A percentile compares a stretch with the other conserved stretches of the same genome.
Evolutionary conservation across 176 grass and related monocot species (phyloP).

Genomic region (Aegilops speltoides): DNA sequence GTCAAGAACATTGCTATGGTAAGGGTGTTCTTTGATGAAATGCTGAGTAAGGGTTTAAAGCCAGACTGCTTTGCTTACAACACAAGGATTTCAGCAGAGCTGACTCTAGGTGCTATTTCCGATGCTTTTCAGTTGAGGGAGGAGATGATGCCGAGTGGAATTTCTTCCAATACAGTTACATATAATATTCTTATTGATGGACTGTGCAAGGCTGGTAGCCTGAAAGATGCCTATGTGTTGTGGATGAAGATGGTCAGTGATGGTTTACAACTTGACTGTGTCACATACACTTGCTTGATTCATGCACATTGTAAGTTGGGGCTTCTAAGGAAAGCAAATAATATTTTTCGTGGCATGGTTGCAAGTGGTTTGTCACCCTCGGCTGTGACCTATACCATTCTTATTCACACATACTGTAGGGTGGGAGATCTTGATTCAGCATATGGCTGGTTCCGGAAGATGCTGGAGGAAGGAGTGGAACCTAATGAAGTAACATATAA

Average conservation of each 20-base stretch:
- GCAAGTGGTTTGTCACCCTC: constrained; percentile 50
- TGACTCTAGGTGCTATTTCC: constrained; percentile 45
- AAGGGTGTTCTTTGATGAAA: constrained; percentile 72
- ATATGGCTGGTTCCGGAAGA: constrained; percentile 54
- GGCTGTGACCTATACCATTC: constrained; percentile 70
- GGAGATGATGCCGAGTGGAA: constrained; percentile 51
- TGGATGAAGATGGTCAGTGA: constrained; percentile 69
- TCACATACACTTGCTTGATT: constrained; percentile 87
- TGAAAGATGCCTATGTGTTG: constrained; percentile 52
- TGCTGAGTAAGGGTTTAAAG: constrained; percentile 59
- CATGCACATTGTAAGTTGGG: constrained; percentile 64
- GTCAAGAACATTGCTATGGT: constrained; percentile 58
- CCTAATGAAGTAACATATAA: constrained; percentile 83
- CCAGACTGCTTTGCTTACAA: constrained; percentile 80
- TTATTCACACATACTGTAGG: constrained; percentile 65
- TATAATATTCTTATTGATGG: constrained; percentile 86
- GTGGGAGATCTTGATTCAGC: constrained; percentile 54
- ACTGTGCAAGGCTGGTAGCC: constrained; percentile 66
- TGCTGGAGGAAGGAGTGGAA: constrained; percentile 44
- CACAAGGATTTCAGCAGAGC: constrained; percentile 56
- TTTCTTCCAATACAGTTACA: constrained; percentile 55
- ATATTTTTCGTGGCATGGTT: constrained; percentile 49
- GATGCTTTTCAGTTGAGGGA: constrained; percentile 57
- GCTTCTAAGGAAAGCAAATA: constrained; percentile 54
- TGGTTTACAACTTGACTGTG: constrained; percentile 62